Base-by-base conservation (phyloP, 495 filamentous ascomycete species). In the Daldinia vernicosa region DNA sequence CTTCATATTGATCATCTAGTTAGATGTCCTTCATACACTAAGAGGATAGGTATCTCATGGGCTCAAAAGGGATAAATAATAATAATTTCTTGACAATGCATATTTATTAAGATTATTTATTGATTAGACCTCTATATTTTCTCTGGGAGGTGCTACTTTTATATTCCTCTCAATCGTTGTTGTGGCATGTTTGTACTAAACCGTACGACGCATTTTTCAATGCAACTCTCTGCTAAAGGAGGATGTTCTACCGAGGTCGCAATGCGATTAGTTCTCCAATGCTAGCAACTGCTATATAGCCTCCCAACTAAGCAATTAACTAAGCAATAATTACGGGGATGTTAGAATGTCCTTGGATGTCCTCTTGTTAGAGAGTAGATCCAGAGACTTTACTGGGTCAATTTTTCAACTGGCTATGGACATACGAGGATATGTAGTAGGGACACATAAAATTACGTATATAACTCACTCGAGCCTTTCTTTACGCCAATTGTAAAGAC, bases 201-300 rank as follows among this genome's bases (percentile, higher is more conserved):
- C 43, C n/a, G 2, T 0, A 12, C 17, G 54, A 6, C 15, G 24
- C 40, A 37, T 60, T 66, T 26, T 35, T 53, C 3, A 47, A 69
- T 65, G 55, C 19, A 61, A 60, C 60, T 27, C 61, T 57, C 54
- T 19, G 22, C 57, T 43, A 61, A 71, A 66, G 68, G 68, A 63
- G 63, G 50, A 32, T 58, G 19, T 71, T 19, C 39, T 52, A 59
- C 68, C 68, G 68, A 66, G 58, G 68, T 71, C 28, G 39, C 33
- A 71, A 66, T 43, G 63, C 32, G 24, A 32, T n/a, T 30, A 28
- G 22, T 61, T 39, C 30, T 61, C 32, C 4, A 35, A 40, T 58
- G 30, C 54, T 19, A 24, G 43, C 3, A 6, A 47, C 9, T 47
- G 17, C 19, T 9, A 9, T 47, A 47, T 47, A 24, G 43, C 11